Evolutionary conservation across 1,284 basidiomycete genomes (phyloP).

Genomic region (Mycosarcoma maydis): DNA sequence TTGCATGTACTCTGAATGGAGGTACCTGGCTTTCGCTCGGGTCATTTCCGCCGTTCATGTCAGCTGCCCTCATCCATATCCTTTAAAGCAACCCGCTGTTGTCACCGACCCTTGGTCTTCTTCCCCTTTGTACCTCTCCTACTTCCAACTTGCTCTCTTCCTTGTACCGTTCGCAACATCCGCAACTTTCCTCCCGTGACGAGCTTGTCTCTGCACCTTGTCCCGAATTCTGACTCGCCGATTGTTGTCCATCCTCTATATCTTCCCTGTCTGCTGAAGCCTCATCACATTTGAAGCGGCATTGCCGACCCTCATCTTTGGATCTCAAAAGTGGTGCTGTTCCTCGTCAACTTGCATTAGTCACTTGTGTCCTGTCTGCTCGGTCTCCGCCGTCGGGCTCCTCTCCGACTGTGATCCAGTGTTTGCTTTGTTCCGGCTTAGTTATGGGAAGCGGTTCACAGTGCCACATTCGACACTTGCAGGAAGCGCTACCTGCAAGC

Average conservation of each 20-base stretch:
- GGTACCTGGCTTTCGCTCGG: not conserved
- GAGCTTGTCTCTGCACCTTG: too few species aligned
- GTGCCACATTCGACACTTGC: constrained; percentile 10
- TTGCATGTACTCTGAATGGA: too few species aligned
- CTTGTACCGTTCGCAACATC: not conserved
- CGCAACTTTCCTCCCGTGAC: too few species aligned
- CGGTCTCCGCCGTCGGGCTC: too few species aligned
- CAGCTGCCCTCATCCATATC: not conserved
- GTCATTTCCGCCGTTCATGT: not conserved
- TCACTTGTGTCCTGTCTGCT: too few species aligned
- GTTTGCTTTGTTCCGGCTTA: constrained; percentile 3
- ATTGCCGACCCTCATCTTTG: not conserved
- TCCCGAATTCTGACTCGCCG: too few species aligned
- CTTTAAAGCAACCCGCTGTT: constrained; percentile 3
- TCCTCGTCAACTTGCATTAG: too few species aligned
- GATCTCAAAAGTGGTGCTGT: too few species aligned
- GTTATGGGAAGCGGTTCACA: constrained; percentile 23
- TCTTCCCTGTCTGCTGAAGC: too few species aligned
- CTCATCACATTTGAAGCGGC: too few species aligned
- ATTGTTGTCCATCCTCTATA: too few species aligned
- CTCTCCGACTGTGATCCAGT: not conserved
- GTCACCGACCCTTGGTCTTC: not conserved
- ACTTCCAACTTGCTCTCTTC: not conserved
- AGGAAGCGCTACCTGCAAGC: constrained; percentile 14
- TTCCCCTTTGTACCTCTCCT: not conserved